Evolutionary conservation across 192 early-diverging fungal genomes (phyloP).

Genomic region (Coemansia sp.): DNA sequence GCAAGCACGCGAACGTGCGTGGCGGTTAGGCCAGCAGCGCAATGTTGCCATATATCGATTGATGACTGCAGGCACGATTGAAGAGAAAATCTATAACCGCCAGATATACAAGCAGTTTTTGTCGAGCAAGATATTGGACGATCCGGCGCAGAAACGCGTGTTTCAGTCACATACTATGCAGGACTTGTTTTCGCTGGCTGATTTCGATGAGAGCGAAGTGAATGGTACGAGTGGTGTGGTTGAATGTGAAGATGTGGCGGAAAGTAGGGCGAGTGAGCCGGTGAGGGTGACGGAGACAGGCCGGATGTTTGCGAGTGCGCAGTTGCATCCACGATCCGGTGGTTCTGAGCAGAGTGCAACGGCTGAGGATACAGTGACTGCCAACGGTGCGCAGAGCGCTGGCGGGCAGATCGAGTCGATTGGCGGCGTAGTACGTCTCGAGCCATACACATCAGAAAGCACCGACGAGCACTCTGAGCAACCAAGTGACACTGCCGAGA

Average conservation of each 20-base stretch:
- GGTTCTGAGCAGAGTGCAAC: background rate
- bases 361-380: background rate
- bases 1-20: constrained; percentile 94
- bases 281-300: constrained; percentile 74
- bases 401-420: constrained; percentile 18
- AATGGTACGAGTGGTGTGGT: background rate
- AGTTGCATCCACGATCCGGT: constrained; percentile 50
- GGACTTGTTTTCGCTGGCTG: constrained; percentile 81
- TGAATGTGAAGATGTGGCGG: background rate
- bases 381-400: background rate
- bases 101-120: constrained; percentile 98
- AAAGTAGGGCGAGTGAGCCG: background rate
- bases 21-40: constrained; percentile 87
- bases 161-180: constrained; percentile 82
- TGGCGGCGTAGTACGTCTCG: constrained; percentile 26
- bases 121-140: constrained; percentile 92
- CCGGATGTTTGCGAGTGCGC: constrained; percentile 72
- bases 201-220: constrained; percentile 20
- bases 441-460: constrained; percentile 21
- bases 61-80: constrained; percentile 93
- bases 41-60: constrained; percentile 90
- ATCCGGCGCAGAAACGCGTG: constrained; percentile 85
- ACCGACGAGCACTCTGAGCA: background rate
- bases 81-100: constrained; percentile 95
- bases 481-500: background rate